Evolutionary conservation across 768 basidiomycete species (phyloP), one percentile per base, ranked within the genome.

Genomic region (Rhodotorula taiwanensis): DNA sequence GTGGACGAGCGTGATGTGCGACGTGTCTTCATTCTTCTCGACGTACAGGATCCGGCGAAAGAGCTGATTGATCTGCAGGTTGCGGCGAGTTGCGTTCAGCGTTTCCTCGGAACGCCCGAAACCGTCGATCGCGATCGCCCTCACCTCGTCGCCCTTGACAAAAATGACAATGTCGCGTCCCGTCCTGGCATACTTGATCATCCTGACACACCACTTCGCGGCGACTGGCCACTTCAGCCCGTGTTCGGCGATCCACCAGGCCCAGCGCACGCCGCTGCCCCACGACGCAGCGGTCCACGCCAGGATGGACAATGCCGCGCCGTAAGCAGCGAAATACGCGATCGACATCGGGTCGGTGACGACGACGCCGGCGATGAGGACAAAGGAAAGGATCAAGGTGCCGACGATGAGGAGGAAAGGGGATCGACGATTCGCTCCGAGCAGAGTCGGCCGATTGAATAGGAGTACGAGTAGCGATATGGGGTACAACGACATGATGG

Each of bases 41-140:
- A 86, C 84, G 67, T 88, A 88, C 18, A 83, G 75, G 33, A 87
- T 77, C 79, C 84, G 83, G 54, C 81, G 80, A 62, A 86, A 82
- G 6, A 88, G 67, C 41, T 78, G 77, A 67, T 85, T 82, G 67
- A 88, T 86, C 87, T 88, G 31, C 23, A 25, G 2, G n/a, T n/a
- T n/a, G n/a, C 6, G 8, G 43, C 18, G 34, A 34, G n/a, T n/a
- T n/a, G n/a, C n/a, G n/a, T n/a, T n/a, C n/a, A n/a, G n/a, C n/a
- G n/a, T n/a, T n/a, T n/a, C n/a, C n/a, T n/a, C n/a, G n/a, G n/a
- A n/a, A n/a, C n/a, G n/a, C n/a, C 33, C 5, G 23, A 42, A 25
- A 9, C 5, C 9, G 44, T 45, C 18, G 23, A n/a, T 45, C 44
- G 44, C 11, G 25, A 27, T 28, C 28, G 21, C 9, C 67, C 78